Evolutionary conservation across 257 asterid genomes (phyloP).

Genomic region (Capsicum baccatum): DNA sequence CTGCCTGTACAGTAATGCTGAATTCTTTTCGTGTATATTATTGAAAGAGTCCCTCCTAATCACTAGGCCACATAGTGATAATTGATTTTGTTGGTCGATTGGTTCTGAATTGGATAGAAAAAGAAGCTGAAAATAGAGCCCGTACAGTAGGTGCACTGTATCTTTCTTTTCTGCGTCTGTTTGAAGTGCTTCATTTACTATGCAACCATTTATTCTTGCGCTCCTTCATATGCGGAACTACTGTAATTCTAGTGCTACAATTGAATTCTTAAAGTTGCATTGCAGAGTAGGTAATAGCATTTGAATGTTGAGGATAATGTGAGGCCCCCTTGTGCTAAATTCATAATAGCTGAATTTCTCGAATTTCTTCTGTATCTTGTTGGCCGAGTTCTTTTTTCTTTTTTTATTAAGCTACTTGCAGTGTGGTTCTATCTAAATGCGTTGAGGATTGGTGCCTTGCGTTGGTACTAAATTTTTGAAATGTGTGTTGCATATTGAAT

Average conservation of each 20-base stretch:
- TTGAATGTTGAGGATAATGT: background rate
- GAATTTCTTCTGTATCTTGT: too few species aligned
- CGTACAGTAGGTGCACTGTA: background rate
- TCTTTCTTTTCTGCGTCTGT: background rate
- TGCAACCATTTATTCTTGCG: background rate
- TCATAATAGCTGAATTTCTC: background rate
- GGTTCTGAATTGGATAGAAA: background rate
- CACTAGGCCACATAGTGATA: background rate
- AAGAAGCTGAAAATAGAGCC: background rate
- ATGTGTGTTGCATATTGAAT: too few species aligned
- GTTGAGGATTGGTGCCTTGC: too few species aligned
- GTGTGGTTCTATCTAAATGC: too few species aligned
- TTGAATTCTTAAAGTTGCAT: background rate
- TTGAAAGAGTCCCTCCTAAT: slow-evolving; percentile 28
- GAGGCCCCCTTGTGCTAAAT: background rate
- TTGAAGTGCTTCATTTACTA: background rate
- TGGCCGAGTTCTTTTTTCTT: too few species aligned
- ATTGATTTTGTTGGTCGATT: background rate
- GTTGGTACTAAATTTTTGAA: too few species aligned
- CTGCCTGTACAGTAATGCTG: slow-evolving; percentile 63
- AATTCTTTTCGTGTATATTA: slow-evolving; percentile 42
- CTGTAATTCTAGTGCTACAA: background rate
- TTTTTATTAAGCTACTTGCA: too few species aligned
- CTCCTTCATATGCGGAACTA: background rate
- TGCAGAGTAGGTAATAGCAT: background rate